Conservation (phyloP, 108 stramenopile genomes). For the Phaeodactylum tricornutum region DNA sequence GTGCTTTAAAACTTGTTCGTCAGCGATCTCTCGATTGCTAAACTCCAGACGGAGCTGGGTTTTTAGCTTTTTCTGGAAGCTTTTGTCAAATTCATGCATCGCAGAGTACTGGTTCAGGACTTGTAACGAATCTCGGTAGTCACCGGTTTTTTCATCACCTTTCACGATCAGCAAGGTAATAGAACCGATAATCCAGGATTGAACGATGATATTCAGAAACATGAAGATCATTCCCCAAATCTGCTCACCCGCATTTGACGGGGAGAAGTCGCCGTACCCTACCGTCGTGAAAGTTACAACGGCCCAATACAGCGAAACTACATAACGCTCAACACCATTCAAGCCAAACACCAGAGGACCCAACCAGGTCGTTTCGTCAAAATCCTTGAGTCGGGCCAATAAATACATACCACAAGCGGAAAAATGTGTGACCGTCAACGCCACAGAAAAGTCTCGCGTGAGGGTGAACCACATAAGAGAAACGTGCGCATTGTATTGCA, state of each 20-base stretch:
- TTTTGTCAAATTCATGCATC: slow-evolving; percentile 32
- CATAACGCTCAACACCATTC: slow-evolving; percentile 28
- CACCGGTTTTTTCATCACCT: slow-evolving; percentile 34
- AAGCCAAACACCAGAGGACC: slow-evolving; percentile 14
- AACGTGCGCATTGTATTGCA: slow-evolving; percentile 26
- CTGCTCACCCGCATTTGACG: slow-evolving; percentile 26
- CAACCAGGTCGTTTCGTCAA: slow-evolving; percentile 33
- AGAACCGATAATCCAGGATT: slow-evolving; percentile 32
- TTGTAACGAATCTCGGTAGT: slow-evolving; percentile 33
- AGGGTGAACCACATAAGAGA: slow-evolving; percentile 29
- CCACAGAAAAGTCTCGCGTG: slow-evolving; percentile 28
- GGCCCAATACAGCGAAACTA: slow-evolving; percentile 36
- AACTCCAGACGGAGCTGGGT: slow-evolving; percentile 31
- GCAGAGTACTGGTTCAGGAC: slow-evolving; percentile 10
- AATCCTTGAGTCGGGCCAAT: slow-evolving; percentile 24
- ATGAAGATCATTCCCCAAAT: slow-evolving; percentile 29
- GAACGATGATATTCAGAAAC: slow-evolving; percentile 28
- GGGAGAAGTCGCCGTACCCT: slow-evolving; percentile 33
- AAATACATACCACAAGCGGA: slow-evolving; percentile 40
- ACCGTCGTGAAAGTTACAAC: slow-evolving; percentile 43
- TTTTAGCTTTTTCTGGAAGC: slow-evolving; percentile 17
- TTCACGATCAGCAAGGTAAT: slow-evolving; percentile 41
- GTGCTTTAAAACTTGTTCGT: slow-evolving; percentile 32
- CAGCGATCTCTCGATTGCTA: slow-evolving; percentile 34
- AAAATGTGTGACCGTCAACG: slow-evolving; percentile 14